Percentiles rank a stretch among this genome's conserved stretches.
Evolutionary conservation across 1,284 basidiomycete species (phyloP).

Genomic region (Trametes polyzona): DNA sequence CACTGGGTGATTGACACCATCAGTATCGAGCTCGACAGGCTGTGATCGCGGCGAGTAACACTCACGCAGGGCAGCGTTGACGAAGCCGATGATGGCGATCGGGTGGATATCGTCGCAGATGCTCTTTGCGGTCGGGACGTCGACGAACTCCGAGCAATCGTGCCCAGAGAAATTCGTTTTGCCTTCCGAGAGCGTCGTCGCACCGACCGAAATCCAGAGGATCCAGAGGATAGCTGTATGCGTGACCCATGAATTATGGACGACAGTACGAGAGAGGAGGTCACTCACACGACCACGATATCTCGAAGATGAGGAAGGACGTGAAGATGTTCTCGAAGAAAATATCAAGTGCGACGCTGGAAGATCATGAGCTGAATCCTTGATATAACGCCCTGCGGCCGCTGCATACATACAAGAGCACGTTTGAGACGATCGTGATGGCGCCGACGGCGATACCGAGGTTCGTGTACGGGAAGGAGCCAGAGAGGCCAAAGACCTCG

Average conservation of each 20-base stretch:
- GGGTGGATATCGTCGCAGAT: conserved; percentile 13
- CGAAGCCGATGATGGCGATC: conserved; percentile 7
- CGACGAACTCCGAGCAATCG: not conserved
- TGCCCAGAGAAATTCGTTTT: not conserved
- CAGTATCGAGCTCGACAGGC: not conserved
- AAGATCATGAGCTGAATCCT: too few species aligned
- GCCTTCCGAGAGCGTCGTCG: conserved; percentile 8
- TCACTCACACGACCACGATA: conserved; percentile 10
- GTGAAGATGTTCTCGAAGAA: conserved; percentile 2
- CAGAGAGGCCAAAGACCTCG: not conserved
- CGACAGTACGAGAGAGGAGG: too few species aligned
- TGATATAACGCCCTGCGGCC: too few species aligned
- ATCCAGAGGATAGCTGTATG: conserved; percentile 13
- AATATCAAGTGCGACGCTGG: conserved; percentile 1
- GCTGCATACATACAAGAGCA: conserved; percentile 10
- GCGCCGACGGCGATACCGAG: conserved; percentile 12
- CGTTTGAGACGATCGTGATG: conserved; percentile 8
- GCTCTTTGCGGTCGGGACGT: not conserved
- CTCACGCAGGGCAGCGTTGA: conserved; percentile 8
- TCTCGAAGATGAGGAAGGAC: conserved; percentile 11
- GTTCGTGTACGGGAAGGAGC: conserved; percentile 8
- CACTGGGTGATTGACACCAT: not conserved
- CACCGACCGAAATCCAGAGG: conserved; percentile 13
- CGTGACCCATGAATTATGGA: not conserved
- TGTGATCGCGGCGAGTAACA: too few species aligned